Evolutionary conservation across 345 rosid species (phyloP).

Genomic region (Zanthoxylum bungeanum): DNA sequence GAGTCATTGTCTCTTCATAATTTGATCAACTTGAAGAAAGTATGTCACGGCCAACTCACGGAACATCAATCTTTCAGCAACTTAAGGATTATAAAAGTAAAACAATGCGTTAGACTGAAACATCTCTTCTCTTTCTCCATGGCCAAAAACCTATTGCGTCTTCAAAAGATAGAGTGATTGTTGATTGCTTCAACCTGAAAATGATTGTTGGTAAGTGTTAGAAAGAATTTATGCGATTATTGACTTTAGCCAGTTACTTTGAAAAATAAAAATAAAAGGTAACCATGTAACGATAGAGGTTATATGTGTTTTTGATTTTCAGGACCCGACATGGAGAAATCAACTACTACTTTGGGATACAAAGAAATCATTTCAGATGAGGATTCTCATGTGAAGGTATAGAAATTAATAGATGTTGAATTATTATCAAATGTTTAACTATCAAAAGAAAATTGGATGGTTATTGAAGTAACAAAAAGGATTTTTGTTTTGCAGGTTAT

Average conservation of each 20-base stretch:
- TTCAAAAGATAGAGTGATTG: constrained; percentile 16
- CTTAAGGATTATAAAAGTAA: not conserved
- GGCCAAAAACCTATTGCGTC: not conserved
- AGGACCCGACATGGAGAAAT: not conserved
- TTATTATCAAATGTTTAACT: too few species aligned
- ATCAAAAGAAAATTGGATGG: too few species aligned
- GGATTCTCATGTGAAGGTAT: not conserved
- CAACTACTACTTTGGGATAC: not conserved
- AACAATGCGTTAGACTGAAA: constrained; percentile 6
- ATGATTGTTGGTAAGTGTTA: constrained; percentile 2
- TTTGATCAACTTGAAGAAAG: constrained; percentile 16
- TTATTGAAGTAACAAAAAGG: not conserved
- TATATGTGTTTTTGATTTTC: too few species aligned
- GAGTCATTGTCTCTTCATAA: constrained; percentile 6
- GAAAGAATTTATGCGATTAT: not conserved
- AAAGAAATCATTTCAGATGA: not conserved
- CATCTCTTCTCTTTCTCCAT: constrained; percentile 19
- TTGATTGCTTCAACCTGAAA: not conserved
- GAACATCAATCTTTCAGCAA: constrained; percentile 9
- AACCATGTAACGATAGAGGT: too few species aligned
- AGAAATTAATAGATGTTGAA: too few species aligned
- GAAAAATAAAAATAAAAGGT: too few species aligned
- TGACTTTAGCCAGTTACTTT: too few species aligned
- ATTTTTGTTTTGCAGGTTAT: not conserved
- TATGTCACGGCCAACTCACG: not conserved